Base-by-base conservation (phyloP, 2,329 filamentous ascomycete genomes). In the Curvularia verruculosa region DNA sequence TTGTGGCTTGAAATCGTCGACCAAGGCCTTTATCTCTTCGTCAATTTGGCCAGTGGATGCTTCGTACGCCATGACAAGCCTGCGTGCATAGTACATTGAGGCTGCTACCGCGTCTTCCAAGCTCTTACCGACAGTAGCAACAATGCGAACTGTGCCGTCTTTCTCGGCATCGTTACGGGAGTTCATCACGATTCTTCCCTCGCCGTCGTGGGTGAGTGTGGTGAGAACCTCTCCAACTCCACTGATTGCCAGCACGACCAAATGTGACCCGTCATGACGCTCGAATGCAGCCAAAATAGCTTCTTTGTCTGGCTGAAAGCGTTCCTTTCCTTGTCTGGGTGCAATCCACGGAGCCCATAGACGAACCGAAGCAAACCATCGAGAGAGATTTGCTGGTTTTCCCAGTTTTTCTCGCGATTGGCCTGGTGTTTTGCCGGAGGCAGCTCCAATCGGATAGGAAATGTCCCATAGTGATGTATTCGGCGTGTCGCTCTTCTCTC, bases 11-110 rank as follows among this genome's bases (percentile, higher is more conserved):
- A 88, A 77, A 5, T 82, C 82, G 12, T 80, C 77, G 15, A 76
- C 75, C 7, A 84, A 65, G 0, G 77, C 75, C 54, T 80, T 75
- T 24, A 83, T 71, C 57, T 87, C 81, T 26, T 77, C 75, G 19
- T 79, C 77, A 55, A 78, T 68, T 64, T 84, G 74, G 53, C 80
- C 67, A 63, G 76, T 76, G 7, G 70, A 69, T 8, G 74, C 72
- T 53, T 85, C 82, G 21, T 78, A 68, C 13, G 76, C 76, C 47
- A 78, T 73, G 8, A 89, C 80, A 3, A 90, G 69, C 58, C 85
- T 87, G 29, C 93, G 85, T n/a, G 93, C 90, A 68, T 96, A 89
- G 65, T 96, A 96, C 83, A 96, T 90, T 7, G 89, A 88, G 13
- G 92, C 89, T 34, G 90, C 89, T 67, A 92, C 87, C 1, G 91